These are phyloP conservation scores for Fonsecaea monophora DNA, from an alignment of 2,329 filamentous ascomycete genomes.

Conservation along the genomic window DNA sequence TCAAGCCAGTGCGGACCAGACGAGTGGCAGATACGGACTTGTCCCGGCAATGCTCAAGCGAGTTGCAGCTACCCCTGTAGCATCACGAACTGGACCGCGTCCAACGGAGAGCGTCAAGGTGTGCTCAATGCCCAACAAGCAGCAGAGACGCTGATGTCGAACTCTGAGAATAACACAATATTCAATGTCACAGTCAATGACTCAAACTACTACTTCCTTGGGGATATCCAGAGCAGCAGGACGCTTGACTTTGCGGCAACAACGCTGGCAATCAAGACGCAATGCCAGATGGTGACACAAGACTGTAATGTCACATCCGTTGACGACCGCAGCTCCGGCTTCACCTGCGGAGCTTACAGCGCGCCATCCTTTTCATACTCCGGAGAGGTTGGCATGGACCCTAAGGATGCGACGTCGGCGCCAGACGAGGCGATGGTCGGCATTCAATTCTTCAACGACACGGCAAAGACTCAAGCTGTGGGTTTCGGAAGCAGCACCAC, in stretches of 20 bases:
- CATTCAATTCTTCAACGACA: conserved; percentile 38
- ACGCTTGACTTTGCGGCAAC: conserved; percentile 28
- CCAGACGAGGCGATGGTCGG: conserved; percentile 31
- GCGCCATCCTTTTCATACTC: conserved; percentile 32
- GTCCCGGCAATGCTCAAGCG: conserved; percentile 16
- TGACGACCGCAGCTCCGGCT: conserved; percentile 16
- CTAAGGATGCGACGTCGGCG: conserved; percentile 14
- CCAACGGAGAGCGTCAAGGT: conserved; percentile 26
- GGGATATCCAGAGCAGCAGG: conserved; percentile 2
- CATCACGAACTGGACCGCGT: conserved; percentile 30
- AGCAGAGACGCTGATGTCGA: conserved; percentile 30
- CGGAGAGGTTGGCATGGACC: conserved; percentile 34
- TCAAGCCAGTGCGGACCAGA: conserved; percentile 5
- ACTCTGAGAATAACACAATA: conserved; percentile 28
- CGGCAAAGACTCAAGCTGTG: conserved; percentile 24
- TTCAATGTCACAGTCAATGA: conserved; percentile 28
- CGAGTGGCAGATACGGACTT: conserved; percentile 2
- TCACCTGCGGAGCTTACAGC: conserved; percentile 30
- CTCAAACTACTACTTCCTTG: conserved; percentile 28
- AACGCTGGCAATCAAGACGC: conserved; percentile 33
- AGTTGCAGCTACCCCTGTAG: conserved; percentile 34
- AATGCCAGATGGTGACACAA: conserved; percentile 33
- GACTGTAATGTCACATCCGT: conserved; percentile 22
- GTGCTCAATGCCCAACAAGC: conserved; percentile 32
- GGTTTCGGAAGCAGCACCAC: conserved; percentile 25